Evolutionary conservation across 2,329 filamentous ascomycete genomes (phyloP), one percentile per base, ranked within the genome.

Genomic region (Gremmenia infestans): DNA sequence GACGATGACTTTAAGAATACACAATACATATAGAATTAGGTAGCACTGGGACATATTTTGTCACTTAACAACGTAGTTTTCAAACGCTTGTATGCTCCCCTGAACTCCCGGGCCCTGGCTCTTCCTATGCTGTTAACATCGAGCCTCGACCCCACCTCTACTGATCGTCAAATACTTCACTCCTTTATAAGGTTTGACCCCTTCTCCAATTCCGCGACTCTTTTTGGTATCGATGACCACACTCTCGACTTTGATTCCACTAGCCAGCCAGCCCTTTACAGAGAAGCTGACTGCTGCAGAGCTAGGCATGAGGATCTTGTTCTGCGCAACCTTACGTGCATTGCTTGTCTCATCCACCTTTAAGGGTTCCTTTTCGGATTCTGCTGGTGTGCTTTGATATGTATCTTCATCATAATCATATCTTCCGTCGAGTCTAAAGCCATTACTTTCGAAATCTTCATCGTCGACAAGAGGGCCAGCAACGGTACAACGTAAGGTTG

Each of bases 141-240:
- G 75, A 63, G 85, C 78, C 71, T 87, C 84, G 43, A 87, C 76
- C 22, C 83, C 84, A 14, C 80, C 79, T 60, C 82, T 83, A 67
- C 83, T 87, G 49, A 87, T 77, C 15, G 92, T 97, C 65, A 99
- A 71, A 72, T 99, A 99, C 74, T 99, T 99, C 63, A 99, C 94
- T 1, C 94, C 94, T 74, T 97, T 99, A 73, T 96, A 97, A 23
- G 94, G 94, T 73, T 91, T 95, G 40, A 97, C 85, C 2, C 88
- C 85, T 63, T 96, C 91, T 0, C 91, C 91, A 47, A 99, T 67
- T 0, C 94, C 94, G 55, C 87, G 82, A 72, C 90, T 96, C 74
- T 87, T 91, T 70, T 89, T 86, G n/a, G 83, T 77, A 69, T 91
- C 79, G 64, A 91, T 71, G 68, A 84, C 68, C 67, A 91, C 81